These are phyloP conservation scores for Russula lepida DNA, from an alignment of 768 basidiomycete species.

Conservation along the genomic window DNA sequence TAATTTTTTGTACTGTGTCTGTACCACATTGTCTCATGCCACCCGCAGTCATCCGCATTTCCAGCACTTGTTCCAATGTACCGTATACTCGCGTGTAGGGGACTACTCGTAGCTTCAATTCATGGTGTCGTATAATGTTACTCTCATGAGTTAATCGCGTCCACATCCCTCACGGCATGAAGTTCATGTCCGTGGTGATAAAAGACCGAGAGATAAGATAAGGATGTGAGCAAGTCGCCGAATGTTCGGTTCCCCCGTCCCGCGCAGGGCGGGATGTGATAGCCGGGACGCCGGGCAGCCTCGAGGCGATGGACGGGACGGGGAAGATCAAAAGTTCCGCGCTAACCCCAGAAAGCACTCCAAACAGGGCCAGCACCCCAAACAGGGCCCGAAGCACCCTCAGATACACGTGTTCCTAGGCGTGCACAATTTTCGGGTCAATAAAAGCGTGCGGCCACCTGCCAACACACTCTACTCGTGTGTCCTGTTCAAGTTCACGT, in stretches of 20 bases:
- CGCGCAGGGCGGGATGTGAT: neutral
- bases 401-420: constrained; percentile 4
- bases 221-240: neutral
- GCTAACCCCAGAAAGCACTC: neutral
- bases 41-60: constrained; percentile 13
- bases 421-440: constrained; percentile 10
- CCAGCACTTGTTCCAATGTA: constrained; percentile 10
- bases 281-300: neutral
- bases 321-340: neutral
- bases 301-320: neutral
- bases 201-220: neutral
- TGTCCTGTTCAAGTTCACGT: constrained; percentile 8
- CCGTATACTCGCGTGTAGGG: neutral
- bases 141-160: neutral
- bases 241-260: neutral
- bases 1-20: constrained; percentile 7
- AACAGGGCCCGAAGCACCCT: neutral
- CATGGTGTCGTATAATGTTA: constrained; percentile 3
- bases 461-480: constrained; percentile 19
- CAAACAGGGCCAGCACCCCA: too few species aligned
- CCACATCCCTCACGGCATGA: neutral
- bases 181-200: neutral
- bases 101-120: neutral
- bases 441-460: constrained; percentile 16
- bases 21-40: constrained; percentile 9